Evolutionary conservation across 2,329 filamentous ascomycete species (phyloP).

Genomic region (Parastagonospora avenae): DNA sequence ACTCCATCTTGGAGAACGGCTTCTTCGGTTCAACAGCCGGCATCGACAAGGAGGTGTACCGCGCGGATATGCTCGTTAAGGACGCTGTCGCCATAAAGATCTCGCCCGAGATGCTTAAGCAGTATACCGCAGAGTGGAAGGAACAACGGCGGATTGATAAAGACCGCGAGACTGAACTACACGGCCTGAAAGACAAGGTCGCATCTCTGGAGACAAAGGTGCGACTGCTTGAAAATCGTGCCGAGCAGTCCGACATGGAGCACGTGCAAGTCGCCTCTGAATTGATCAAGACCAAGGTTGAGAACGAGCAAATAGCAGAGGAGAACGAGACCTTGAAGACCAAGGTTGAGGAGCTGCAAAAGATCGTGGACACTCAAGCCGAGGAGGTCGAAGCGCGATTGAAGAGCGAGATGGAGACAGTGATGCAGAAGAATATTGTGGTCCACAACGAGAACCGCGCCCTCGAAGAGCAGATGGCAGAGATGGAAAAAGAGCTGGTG

Average conservation of each 20-base stretch:
- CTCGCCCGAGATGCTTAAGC: slow-evolving; percentile 78
- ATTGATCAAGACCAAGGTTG: slow-evolving; percentile 87
- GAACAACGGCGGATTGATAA: slow-evolving; percentile 84
- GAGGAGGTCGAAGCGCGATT: slow-evolving; percentile 83
- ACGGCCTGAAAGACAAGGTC: slow-evolving; percentile 65
- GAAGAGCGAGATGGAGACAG: slow-evolving; percentile 82
- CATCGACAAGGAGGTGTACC: slow-evolving; percentile 93
- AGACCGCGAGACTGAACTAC: slow-evolving; percentile 81
- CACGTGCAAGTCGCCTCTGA: slow-evolving; percentile 91
- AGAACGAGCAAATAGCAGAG: slow-evolving; percentile 88
- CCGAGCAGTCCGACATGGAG: slow-evolving; percentile 86
- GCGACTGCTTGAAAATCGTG: slow-evolving; percentile 83
- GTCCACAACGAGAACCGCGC: slow-evolving; percentile 91
- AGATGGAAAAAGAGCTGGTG: slow-evolving; percentile 91
- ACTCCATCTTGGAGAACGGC: slow-evolving; percentile 89
- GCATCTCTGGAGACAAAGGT: slow-evolving; percentile 72
- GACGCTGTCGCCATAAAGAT: slow-evolving; percentile 91
- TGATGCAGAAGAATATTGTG: slow-evolving; percentile 90
- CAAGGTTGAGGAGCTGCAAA: slow-evolving; percentile 82
- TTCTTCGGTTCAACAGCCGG: slow-evolving; percentile 95
- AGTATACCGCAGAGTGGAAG: slow-evolving; percentile 88
- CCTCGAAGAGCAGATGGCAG: slow-evolving; percentile 85
- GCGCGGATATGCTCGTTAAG: slow-evolving; percentile 88
- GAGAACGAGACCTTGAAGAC: slow-evolving; percentile 86
- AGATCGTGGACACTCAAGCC: slow-evolving; percentile 87